Evolutionary conservation across 495 filamentous ascomycete genomes (phyloP).

Genomic region (Penicillium cataractarum): DNA sequence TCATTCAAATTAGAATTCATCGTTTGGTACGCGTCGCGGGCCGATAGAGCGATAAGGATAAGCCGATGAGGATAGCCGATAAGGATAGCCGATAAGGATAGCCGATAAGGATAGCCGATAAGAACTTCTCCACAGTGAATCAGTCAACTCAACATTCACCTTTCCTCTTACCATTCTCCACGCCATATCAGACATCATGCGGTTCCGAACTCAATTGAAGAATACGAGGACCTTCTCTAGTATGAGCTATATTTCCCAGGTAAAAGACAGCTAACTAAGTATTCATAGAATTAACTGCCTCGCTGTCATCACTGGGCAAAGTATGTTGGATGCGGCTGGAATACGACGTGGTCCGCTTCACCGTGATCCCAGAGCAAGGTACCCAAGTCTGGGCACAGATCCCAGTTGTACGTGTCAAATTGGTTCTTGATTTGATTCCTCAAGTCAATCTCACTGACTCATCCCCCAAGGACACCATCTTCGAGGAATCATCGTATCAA

Average conservation of each 20-base stretch:
- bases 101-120: no score
- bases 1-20: not conserved
- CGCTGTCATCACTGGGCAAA: conserved; percentile 84
- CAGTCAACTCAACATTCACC: conserved; percentile 10
- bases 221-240: conserved; percentile 86
- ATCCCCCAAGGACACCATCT: conserved; percentile 72
- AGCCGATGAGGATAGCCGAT: conserved; percentile 16
- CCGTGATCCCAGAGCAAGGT: conserved; percentile 88
- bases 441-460: not conserved
- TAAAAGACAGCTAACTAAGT: conserved; percentile 4
- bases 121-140: conserved; percentile 21
- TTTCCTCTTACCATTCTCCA: not conserved
- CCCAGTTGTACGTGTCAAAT: conserved; percentile 58
- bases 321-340: conserved; percentile 93
- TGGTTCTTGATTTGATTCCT: not conserved
- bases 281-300: conserved; percentile 78
- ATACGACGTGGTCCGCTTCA: conserved; percentile 85
- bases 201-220: conserved; percentile 77
- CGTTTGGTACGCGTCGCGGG: conserved; percentile 2
- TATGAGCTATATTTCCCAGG: conserved; percentile 38
- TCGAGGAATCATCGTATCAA: conserved; percentile 69
- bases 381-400: conserved; percentile 89
- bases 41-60: conserved; percentile 4
- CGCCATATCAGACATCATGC: conserved; percentile 55
- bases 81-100: no score